Conservation (phyloP, 2,329 filamentous ascomycete species). For the Hymenoscyphus scutula region DNA sequence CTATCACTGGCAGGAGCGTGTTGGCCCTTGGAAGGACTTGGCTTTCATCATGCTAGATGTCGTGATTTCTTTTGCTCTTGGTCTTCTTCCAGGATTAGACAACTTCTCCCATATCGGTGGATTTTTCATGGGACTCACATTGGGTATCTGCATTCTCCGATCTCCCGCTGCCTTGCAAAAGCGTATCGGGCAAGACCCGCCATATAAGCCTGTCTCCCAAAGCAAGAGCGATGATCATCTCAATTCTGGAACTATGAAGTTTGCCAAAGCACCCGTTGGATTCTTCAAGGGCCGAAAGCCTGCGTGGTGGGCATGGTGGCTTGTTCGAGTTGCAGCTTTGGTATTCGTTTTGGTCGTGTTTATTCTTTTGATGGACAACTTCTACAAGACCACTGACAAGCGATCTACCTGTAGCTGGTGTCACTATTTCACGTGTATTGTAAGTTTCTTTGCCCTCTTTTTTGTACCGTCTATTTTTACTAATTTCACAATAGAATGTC, state of each 20-base stretch:
- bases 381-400: conserved; percentile 64
- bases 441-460: conserved; percentile 60
- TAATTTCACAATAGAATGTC: conserved; percentile 48
- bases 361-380: conserved; percentile 84
- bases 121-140: conserved; percentile 84
- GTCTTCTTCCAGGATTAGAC: conserved; percentile 86
- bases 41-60: conserved; percentile 84
- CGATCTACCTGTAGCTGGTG: conserved; percentile 82
- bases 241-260: conserved; percentile 37
- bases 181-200: conserved; percentile 67
- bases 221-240: conserved; percentile 37
- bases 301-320: conserved; percentile 97
- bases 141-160: conserved; percentile 84
- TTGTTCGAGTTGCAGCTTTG: conserved; percentile 74
- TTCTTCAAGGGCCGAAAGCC: conserved; percentile 94
- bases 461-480: conserved; percentile 59
- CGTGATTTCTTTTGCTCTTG: conserved; percentile 85
- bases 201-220: conserved; percentile 67
- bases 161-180: conserved; percentile 79
- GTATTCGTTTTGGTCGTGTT: conserved; percentile 82
- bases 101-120: conserved; percentile 98
- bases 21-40: conserved; percentile 77
- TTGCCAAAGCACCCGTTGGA: conserved; percentile 61
- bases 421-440: conserved; percentile 90
- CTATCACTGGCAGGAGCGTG: conserved; percentile 85